These are phyloP conservation scores for Neurospora discreta DNA, from an alignment of 495 filamentous ascomycete species.

Conservation along the genomic window DNA sequence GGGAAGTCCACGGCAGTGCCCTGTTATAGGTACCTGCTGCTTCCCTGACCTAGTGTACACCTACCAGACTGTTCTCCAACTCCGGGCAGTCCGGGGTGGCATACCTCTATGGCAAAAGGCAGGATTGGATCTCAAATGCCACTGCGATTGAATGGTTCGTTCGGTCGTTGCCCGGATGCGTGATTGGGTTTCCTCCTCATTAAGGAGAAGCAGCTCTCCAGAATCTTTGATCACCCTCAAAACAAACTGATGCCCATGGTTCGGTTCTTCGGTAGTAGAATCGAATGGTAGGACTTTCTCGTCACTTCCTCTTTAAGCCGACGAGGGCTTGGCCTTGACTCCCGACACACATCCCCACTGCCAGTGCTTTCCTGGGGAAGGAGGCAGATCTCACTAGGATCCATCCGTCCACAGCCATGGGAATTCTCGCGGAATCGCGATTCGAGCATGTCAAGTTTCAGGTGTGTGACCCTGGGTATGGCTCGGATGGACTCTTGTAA, in stretches of 20 bases:
- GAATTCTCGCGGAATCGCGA: neutral
- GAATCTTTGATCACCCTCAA: neutral
- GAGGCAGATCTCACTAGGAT: neutral
- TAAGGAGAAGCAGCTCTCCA: neutral
- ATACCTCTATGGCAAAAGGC: neutral
- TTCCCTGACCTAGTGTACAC: no score
- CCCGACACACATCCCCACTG: neutral
- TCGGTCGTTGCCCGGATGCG: neutral
- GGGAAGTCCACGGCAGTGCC: no score
- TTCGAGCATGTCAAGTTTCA: neutral
- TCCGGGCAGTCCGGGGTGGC: neutral
- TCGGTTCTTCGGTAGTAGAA: neutral
- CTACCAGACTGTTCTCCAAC: neutral
- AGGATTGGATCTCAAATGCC: neutral
- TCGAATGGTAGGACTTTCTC: neutral
- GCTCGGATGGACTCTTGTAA: neutral
- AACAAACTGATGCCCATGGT: neutral
- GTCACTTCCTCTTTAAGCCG: neutral
- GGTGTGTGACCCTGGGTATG: neutral
- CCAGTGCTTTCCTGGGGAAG: neutral
- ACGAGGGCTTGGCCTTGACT: neutral
- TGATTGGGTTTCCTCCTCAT: neutral
- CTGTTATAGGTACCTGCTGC: no score
- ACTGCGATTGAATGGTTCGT: neutral
- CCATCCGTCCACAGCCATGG: neutral